Base-by-base conservation (phyloP, 1,284 basidiomycete genomes). In the Apiotrichum gracile region DNA sequence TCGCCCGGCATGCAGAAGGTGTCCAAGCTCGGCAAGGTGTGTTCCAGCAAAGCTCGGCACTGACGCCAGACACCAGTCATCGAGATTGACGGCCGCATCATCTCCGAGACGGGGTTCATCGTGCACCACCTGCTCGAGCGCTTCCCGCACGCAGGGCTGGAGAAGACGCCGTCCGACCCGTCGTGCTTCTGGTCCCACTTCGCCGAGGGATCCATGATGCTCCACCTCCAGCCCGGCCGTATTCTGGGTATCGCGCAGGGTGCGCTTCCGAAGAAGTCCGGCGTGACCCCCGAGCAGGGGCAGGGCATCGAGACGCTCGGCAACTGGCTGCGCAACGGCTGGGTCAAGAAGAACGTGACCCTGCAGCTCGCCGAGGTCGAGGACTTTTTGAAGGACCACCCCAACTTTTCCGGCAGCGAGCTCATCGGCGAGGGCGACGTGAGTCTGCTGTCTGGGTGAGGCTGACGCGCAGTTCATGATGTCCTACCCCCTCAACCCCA, bases 381-480 rank as follows among this genome's bases (percentile, higher is more conserved):
- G 50, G 37, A 47, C 3, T 69, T 63, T 47, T 54, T 73, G 12
- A 45, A 48, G 5, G 46, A 53, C 27, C 41, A 57, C 29, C 40
- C 53, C 16, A 67, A 55, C 61, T 73, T 73, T 51, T 64, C 64
- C 1, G 70, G 69, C 5, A 47, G 49, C 1, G 57, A 64, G 44
- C 61, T 66, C 39, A 63, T 65, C 1, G 71, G 71, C 39, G 56
- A 66, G 43, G 68, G 67, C 10, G 71, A 73, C 41, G 69, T 72
- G 51, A 64, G 69, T 61, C 12, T 14, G 14, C 16, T 9, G 4
- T 17, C 14, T 4, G n/a, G n/a, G n/a, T 17, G 22, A 7, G 21
- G n/a, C 27, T 43, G 27, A 31, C 27, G 12, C n/a, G 14, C 43
- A 54, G 52, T 43, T 55, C 45, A 55, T 55, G 54, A 47, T 55